These are phyloP conservation scores for Mortierella sp. DNA, from an alignment of 371 early-diverging fungal species.

Conservation along the genomic window DNA sequence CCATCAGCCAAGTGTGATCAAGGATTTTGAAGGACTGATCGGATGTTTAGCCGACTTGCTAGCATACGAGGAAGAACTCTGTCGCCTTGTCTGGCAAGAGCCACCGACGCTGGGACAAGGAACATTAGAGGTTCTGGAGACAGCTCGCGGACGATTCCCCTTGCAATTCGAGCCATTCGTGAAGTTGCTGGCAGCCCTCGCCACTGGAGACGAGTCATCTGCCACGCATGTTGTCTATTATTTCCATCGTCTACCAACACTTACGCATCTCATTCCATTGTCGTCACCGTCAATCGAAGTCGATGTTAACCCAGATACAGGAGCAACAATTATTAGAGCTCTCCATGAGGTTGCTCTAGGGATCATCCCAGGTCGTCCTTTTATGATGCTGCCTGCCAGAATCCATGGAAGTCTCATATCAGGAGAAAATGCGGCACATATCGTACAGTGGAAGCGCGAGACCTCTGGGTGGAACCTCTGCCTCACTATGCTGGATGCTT, in stretches of 20 bases:
- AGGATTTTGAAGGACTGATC: slow-evolving; percentile 45
- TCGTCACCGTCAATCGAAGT: slow-evolving; percentile 28
- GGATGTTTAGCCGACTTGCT: slow-evolving; percentile 32
- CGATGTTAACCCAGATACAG: slow-evolving; percentile 28
- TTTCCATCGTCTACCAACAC: slow-evolving; percentile 33
- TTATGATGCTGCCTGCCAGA: slow-evolving; percentile 40
- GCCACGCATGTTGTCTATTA: slow-evolving; percentile 29
- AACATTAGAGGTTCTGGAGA: slow-evolving; percentile 34
- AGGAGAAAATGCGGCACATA: slow-evolving; percentile 40
- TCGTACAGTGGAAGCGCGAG: slow-evolving; percentile 40
- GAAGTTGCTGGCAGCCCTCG: slow-evolving; percentile 34
- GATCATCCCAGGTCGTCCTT: slow-evolving; percentile 25
- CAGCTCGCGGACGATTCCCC: slow-evolving; percentile 51
- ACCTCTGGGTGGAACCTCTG: slow-evolving; percentile 49
- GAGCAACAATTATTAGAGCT: slow-evolving; percentile 34
- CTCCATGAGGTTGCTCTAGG: slow-evolving; percentile 32
- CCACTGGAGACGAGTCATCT: slow-evolving; percentile 39
- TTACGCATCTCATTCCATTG: slow-evolving; percentile 40
- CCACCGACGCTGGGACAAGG: slow-evolving; percentile 38
- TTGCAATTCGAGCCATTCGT: slow-evolving; percentile 39
- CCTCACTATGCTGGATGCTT: slow-evolving; percentile 30
- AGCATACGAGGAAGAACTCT: slow-evolving; percentile 30
- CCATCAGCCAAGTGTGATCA: slow-evolving; percentile 32
- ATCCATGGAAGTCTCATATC: slow-evolving; percentile 40
- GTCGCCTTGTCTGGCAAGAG: slow-evolving; percentile 37